A percentile compares a stretch with the other conserved stretches of the same genome.
These are phyloP conservation scores for Leptographium wingfieldii DNA, from an alignment of 2,329 filamentous ascomycete genomes.

Conservation along the genomic window DNA sequence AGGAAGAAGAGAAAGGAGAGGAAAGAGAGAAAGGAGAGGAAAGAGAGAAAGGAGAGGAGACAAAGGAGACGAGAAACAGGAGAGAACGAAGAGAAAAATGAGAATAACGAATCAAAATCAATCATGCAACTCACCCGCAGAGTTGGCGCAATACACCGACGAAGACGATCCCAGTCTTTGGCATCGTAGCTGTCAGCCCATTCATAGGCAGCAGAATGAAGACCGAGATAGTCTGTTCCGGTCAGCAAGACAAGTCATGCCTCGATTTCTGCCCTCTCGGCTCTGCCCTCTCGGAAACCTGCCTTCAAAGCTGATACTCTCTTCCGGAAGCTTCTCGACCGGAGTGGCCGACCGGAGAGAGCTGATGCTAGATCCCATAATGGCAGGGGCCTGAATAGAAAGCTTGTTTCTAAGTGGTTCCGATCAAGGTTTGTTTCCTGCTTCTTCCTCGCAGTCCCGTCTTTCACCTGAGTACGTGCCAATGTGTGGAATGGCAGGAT, in stretches of 20 bases:
- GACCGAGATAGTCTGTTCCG: conserved; percentile 33
- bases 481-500: neutral
- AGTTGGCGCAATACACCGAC: conserved; percentile 50
- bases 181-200: conserved; percentile 55
- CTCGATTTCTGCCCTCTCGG: no score
- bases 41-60: no score
- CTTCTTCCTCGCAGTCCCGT: no score
- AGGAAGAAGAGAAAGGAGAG: no score
- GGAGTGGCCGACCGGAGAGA: neutral
- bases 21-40: no score
- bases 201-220: conserved; percentile 38
- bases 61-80: neutral
- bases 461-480: neutral
- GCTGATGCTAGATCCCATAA: conserved; percentile 10
- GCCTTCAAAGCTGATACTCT: conserved; percentile 11
- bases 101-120: no score
- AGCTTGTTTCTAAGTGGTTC: no score
- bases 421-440: no score
- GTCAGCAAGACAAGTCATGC: neutral
- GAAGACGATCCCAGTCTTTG: conserved; percentile 51
- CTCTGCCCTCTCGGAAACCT: neutral
- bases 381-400: neutral
- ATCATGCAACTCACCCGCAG: conserved; percentile 25
- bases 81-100: no score
- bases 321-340: neutral